Percentiles rank a stretch among this genome's conserved stretches.
Conservation (phyloP, 352 stramenopile genomes). For the Phytopythium litorale region DNA sequence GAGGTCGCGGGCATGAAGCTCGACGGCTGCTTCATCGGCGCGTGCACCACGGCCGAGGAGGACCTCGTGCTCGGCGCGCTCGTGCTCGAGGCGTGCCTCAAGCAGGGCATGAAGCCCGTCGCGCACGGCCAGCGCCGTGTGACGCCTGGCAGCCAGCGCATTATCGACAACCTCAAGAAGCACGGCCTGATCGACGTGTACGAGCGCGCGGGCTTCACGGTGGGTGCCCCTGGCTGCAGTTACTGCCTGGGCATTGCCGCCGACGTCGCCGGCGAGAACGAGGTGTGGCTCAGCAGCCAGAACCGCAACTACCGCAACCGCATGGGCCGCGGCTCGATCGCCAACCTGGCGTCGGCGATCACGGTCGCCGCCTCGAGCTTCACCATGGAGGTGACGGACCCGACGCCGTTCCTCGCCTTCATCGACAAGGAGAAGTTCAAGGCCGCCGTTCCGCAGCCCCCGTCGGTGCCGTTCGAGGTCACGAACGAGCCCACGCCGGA, state of each 20-base stretch:
- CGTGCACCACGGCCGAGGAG: constrained; percentile 79
- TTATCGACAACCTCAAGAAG: constrained; percentile 79
- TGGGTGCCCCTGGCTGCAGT: constrained; percentile 73
- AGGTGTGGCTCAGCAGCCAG: constrained; percentile 81
- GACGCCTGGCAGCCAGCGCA: constrained; percentile 72
- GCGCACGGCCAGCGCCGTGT: constrained; percentile 63
- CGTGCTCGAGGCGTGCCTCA: constrained; percentile 72
- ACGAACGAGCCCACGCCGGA: constrained; percentile 49
- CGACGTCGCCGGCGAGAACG: constrained; percentile 76
- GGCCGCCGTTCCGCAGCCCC: constrained; percentile 46
- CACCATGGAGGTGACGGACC: constrained; percentile 75
- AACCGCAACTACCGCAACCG: constrained; percentile 89
- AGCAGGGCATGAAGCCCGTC: constrained; percentile 58
- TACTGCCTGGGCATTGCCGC: constrained; percentile 81
- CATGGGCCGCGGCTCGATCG: constrained; percentile 81
- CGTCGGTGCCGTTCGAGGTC: constrained; percentile 33
- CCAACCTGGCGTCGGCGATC: constrained; percentile 74
- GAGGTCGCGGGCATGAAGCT: constrained; percentile 72
- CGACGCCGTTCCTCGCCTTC: constrained; percentile 61
- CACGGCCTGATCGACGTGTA: constrained; percentile 74
- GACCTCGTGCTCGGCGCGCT: constrained; percentile 77
- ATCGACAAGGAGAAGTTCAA: constrained; percentile 74
- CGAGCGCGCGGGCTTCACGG: constrained; percentile 74
- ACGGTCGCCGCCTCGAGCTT: constrained; percentile 84
- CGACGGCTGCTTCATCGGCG: constrained; percentile 84